A percentile compares a stretch with the other conserved stretches of the same genome.
Evolutionary conservation across 2,329 filamentous ascomycete genomes (phyloP).

Genomic region (Hypoxylon sp.): DNA sequence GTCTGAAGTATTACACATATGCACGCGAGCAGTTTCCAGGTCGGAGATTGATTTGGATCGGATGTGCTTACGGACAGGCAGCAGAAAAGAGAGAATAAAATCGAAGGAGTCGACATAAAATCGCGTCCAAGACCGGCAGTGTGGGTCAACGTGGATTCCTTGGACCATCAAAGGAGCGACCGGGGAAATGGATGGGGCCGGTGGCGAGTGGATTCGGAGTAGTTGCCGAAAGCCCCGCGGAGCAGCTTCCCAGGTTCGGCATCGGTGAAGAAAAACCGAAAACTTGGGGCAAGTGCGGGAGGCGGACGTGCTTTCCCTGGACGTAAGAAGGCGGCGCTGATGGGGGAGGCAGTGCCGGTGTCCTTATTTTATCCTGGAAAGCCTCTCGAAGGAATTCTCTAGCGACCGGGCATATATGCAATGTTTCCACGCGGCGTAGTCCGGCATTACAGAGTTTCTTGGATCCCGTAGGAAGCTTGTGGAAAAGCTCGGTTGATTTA

Average conservation of each 20-base stretch:
- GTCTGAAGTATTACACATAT: neutral
- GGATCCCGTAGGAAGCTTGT: neutral
- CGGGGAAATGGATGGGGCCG: slow-evolving; percentile 11
- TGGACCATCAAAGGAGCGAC: neutral
- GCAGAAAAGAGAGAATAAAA: neutral
- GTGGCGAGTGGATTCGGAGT: neutral
- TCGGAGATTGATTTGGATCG: neutral
- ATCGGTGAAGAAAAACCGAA: slow-evolving; percentile 17
- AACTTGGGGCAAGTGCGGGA: slow-evolving; percentile 1
- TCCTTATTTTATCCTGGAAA: slow-evolving; percentile 10
- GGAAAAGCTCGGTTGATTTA: neutral
- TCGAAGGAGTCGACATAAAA: neutral
- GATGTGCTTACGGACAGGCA: neutral
- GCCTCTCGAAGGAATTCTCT: neutral
- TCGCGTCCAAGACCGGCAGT: neutral
- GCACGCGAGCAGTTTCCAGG: neutral
- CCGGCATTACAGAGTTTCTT: neutral
- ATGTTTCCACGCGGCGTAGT: neutral
- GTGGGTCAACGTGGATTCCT: neutral
- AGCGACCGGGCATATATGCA: slow-evolving; percentile 9
- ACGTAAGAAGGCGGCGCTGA: slow-evolving; percentile 2
- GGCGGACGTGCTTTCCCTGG: neutral
- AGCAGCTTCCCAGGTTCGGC: slow-evolving; percentile 8
- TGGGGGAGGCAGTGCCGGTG: slow-evolving; percentile 5
- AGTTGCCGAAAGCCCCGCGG: neutral